These are phyloP conservation scores for Plasmodium gallinaceum DNA, from an alignment of 169 alveolate species.

Conservation along the genomic window DNA sequence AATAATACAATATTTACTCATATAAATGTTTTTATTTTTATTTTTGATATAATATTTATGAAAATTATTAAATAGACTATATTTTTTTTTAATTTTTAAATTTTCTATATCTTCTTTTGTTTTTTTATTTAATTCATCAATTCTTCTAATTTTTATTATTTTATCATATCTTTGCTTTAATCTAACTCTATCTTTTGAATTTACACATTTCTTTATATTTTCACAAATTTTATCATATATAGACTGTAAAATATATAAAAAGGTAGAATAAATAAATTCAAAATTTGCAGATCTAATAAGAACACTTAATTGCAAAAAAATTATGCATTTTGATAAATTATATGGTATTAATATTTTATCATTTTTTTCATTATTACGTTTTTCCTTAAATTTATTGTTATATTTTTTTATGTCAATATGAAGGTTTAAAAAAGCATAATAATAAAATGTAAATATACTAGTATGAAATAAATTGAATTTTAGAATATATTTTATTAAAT, in stretches of 20 bases:
- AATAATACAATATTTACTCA: constrained; percentile 13
- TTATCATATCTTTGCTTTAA: background rate
- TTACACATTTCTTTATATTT: background rate
- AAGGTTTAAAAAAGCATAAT: constrained; percentile 37
- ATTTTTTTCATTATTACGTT: background rate
- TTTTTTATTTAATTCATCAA: background rate
- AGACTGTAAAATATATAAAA: constrained; percentile 15
- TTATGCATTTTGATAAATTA: constrained; percentile 21
- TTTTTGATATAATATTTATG: background rate
- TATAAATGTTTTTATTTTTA: background rate
- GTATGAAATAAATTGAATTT: constrained; percentile 6
- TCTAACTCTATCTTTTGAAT: background rate
- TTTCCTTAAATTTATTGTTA: background rate
- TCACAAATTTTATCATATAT: constrained; percentile 12
- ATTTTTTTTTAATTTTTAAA: constrained; percentile 23
- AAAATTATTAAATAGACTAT: constrained; percentile 36
- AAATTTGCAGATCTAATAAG: background rate
- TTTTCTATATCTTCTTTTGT: background rate
- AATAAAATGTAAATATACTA: constrained; percentile 3
- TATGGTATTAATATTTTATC: constrained; percentile 5
- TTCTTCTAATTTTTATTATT: background rate
- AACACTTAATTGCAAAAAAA: constrained; percentile 1
- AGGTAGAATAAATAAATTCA: constrained; percentile 12
- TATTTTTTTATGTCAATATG: background rate
- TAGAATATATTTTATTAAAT: constrained; percentile 16